Evolutionary conservation across 108 stramenopile species (phyloP).

Genomic region (Cyclotella baltica): DNA sequence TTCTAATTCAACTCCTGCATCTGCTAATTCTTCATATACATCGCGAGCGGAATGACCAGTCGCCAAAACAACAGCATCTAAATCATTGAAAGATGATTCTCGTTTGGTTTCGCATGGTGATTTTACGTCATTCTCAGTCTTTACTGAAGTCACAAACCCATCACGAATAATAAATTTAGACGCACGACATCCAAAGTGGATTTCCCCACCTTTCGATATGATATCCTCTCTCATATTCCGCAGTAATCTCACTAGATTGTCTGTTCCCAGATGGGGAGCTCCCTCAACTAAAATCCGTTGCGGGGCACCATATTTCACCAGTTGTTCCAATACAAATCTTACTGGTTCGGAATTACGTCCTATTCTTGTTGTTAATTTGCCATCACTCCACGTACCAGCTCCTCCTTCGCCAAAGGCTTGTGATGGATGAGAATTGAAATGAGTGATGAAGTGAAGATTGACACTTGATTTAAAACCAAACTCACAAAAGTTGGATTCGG

Average conservation of each 20-base stretch:
- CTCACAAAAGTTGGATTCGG: slow-evolving; percentile 81
- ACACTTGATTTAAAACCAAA: background rate
- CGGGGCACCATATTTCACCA: slow-evolving; percentile 92
- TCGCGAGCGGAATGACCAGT: slow-evolving; percentile 94
- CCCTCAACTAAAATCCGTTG: slow-evolving; percentile 88
- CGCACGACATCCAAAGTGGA: slow-evolving; percentile 86
- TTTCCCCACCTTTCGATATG: slow-evolving; percentile 70
- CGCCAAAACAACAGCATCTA: slow-evolving; percentile 87
- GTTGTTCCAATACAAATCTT: slow-evolving; percentile 77
- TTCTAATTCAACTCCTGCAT: slow-evolving; percentile 73
- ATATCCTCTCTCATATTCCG: slow-evolving; percentile 80
- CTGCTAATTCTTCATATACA: slow-evolving; percentile 86
- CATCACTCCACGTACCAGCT: slow-evolving; percentile 97
- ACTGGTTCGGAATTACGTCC: slow-evolving; percentile 81
- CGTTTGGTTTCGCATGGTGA: slow-evolving; percentile 17
- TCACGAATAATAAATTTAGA: slow-evolving; percentile 63
- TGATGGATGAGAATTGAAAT: background rate
- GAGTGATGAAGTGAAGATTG: too few relatives aligned
- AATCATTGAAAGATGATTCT: slow-evolving; percentile 8
- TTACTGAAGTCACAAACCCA: slow-evolving; percentile 56
- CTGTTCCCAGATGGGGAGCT: slow-evolving; percentile 94
- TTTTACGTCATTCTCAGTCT: slow-evolving; percentile 27
- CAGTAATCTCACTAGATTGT: slow-evolving; percentile 88
- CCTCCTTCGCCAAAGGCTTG: slow-evolving; percentile 93
- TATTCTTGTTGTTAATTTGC: slow-evolving; percentile 95